Evolutionary conservation across 2,329 filamentous ascomycete genomes (phyloP).

Genomic region (Diaporthe caulivora): DNA sequence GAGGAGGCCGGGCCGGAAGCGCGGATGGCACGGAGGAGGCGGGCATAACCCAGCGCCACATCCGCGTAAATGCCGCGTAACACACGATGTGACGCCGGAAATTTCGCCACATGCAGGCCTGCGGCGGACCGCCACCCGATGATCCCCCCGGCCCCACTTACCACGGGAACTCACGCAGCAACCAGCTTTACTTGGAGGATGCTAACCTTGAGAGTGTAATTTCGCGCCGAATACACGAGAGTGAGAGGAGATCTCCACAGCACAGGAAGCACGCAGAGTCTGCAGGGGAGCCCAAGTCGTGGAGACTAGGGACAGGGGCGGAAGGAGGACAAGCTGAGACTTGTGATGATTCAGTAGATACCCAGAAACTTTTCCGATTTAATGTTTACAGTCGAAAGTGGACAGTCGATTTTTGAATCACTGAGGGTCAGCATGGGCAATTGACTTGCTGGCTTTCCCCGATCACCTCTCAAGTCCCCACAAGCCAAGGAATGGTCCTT

Average conservation of each 20-base stretch:
- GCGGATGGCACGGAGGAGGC: neutral
- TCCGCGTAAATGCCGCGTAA: conserved; percentile 10
- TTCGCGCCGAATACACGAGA: conserved; percentile 13
- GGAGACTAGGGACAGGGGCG: neutral
- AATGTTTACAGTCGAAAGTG: neutral
- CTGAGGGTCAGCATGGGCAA: neutral
- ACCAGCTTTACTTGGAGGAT: neutral
- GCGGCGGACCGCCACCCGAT: neutral
- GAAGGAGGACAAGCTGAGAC: neutral
- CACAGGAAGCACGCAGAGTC: neutral
- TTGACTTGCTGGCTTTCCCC: neutral
- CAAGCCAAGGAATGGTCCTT: neutral
- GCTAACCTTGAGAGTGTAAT: neutral
- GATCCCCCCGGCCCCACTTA: conserved; percentile 1
- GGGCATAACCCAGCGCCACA: neutral
- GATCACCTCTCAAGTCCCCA: neutral
- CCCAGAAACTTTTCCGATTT: neutral
- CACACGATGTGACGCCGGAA: neutral
- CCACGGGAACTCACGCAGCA: conserved; percentile 5
- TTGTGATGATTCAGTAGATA: conserved; percentile 17
- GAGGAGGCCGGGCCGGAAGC: neutral
- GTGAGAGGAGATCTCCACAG: conserved; percentile 14
- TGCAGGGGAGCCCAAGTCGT: neutral
- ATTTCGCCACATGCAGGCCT: conserved; percentile 2
- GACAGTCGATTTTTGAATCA: neutral